Conservation (phyloP, 768 basidiomycete species). For the Tylopilus felleus region DNA sequence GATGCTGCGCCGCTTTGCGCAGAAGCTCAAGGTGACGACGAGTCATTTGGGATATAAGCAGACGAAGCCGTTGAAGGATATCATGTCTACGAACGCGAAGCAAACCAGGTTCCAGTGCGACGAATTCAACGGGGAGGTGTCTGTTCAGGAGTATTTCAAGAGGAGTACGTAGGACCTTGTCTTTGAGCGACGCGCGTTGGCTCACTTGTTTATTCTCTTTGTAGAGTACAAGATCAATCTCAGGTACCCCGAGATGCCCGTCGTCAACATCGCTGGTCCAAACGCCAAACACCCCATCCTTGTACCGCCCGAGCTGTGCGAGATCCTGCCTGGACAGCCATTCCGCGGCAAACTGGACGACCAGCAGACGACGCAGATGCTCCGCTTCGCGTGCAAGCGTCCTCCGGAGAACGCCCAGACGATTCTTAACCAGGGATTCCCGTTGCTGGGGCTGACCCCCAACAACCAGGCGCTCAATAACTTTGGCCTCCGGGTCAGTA, state of each 20-base stretch:
- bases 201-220: constrained; percentile 1
- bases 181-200: background rate
- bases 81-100: constrained; percentile 39
- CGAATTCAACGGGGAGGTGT: constrained; percentile 50
- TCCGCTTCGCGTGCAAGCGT: constrained; percentile 60
- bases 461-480: constrained; percentile 39
- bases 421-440: constrained; percentile 59
- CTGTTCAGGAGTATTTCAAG: constrained; percentile 63
- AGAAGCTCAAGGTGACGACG: constrained; percentile 56
- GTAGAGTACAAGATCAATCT: constrained; percentile 60
- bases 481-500: constrained; percentile 57
- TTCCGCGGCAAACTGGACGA: constrained; percentile 60
- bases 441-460: constrained; percentile 48
- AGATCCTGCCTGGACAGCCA: constrained; percentile 55
- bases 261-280: constrained; percentile 50
- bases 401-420: constrained; percentile 56
- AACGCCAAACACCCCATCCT: constrained; percentile 32
- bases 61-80: constrained; percentile 45
- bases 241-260: constrained; percentile 46
- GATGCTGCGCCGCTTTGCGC: constrained; percentile 46
- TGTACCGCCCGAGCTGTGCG: constrained; percentile 70
- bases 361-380: constrained; percentile 68
- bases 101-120: constrained; percentile 52
- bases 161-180: constrained; percentile 44
- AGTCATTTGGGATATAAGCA: constrained; percentile 51